phyloP scores from a whole-genome alignment of 177 flowering plant species.

The Tripterygium wilfordii region DNA sequence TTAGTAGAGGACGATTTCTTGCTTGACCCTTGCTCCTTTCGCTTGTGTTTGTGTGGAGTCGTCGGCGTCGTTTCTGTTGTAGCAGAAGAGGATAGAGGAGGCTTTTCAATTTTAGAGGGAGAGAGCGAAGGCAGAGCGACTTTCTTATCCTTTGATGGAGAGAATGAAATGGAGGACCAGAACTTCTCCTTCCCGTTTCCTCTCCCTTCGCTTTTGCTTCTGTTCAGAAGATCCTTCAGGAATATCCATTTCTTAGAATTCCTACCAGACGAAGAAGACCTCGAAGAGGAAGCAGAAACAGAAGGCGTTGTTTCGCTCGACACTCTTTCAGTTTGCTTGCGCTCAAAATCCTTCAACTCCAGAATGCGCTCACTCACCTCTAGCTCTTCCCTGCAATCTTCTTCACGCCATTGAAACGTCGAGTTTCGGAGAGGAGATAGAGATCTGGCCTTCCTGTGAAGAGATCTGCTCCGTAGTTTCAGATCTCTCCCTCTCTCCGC shows the following conservation, averaged over 20 bases:
- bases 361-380: slow-evolving; percentile 7
- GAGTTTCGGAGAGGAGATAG: slow-evolving; percentile 42
- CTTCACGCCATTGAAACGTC: slow-evolving; percentile 28
- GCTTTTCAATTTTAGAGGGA: slow-evolving; percentile 2
- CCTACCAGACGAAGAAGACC: slow-evolving; percentile 23
- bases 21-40: not conserved
- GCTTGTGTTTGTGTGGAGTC: slow-evolving; percentile 7
- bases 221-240: slow-evolving; percentile 24
- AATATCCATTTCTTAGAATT: slow-evolving; percentile 34
- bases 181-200: slow-evolving; percentile 37
- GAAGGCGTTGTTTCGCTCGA: slow-evolving; percentile 25
- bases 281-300: slow-evolving; percentile 45
- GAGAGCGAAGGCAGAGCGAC: not conserved
- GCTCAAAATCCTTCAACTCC: slow-evolving; percentile 6
- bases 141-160: slow-evolving; percentile 19
- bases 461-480: slow-evolving; percentile 32
- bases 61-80: not conserved
- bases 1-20: slow-evolving; percentile 21
- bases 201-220: slow-evolving; percentile 53
- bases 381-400: slow-evolving; percentile 9
- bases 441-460: slow-evolving; percentile 59
- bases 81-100: not conserved
- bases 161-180: slow-evolving; percentile 31
- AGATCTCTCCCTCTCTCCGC: slow-evolving; percentile 42
- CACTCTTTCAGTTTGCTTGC: not conserved